Evolutionary conservation across 2,329 filamentous ascomycete species (phyloP).

Genomic region (Arthroderma sp.): DNA sequence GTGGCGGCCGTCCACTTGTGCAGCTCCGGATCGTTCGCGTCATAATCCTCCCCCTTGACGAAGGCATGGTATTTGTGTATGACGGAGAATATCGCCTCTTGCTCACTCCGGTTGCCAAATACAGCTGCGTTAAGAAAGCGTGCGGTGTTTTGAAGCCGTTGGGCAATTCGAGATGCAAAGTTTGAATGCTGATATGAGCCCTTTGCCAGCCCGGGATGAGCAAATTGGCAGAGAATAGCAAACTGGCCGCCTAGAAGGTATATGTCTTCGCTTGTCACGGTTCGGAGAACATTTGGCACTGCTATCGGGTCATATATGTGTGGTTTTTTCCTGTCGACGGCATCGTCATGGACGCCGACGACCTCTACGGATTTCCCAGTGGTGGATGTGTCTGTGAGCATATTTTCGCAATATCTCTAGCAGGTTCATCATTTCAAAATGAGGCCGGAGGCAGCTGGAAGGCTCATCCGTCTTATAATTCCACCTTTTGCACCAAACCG

Average conservation of each 20-base stretch:
- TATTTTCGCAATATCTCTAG: too few species aligned
- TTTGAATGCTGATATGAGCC: background rate
- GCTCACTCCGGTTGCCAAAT: conserved; percentile 15
- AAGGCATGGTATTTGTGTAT: conserved; percentile 15
- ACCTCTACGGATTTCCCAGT: too few species aligned
- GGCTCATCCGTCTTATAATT: too few species aligned
- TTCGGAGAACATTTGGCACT: background rate
- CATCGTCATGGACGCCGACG: too few species aligned
- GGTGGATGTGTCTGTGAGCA: too few species aligned
- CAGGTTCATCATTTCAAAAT: too few species aligned
- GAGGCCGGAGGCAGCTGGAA: too few species aligned
- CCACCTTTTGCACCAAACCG: too few species aligned
- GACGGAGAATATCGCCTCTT: conserved; percentile 16
- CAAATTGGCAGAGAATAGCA: background rate
- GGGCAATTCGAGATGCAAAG: background rate
- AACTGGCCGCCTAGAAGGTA: conserved; percentile 2
- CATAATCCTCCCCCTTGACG: conserved; percentile 16
- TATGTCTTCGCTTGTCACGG: background rate
- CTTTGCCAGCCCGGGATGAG: background rate
- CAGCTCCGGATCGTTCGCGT: conserved; percentile 18
- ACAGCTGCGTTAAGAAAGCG: conserved; percentile 14
- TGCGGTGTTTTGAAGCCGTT: background rate
- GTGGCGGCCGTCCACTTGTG: conserved; percentile 20
- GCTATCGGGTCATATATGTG: background rate
- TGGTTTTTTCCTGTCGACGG: too few species aligned